Conservation (phyloP, 495 filamentous ascomycete species). For the Staphylotrichum longicolle region DNA sequence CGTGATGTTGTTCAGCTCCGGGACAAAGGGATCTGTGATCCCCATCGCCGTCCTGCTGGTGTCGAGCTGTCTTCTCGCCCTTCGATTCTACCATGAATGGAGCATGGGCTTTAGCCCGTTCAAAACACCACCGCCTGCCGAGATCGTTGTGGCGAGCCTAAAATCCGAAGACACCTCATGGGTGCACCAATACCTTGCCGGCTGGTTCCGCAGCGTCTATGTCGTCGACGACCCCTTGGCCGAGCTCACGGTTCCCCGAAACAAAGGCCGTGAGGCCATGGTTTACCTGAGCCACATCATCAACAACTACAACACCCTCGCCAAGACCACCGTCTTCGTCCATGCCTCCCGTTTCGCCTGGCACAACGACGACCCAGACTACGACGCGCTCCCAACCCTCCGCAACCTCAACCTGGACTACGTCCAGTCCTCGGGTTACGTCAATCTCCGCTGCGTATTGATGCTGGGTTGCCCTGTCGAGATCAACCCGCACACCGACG, state of each 20-base stretch:
- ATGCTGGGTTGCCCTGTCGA: conserved; percentile 59
- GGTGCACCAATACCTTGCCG: conserved; percentile 36
- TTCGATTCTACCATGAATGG: conserved; percentile 15
- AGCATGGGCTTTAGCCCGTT: background rate
- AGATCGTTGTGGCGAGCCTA: conserved; percentile 41
- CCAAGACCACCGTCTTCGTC: conserved; percentile 58
- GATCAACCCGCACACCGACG: conserved; percentile 45
- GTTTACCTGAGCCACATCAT: conserved; percentile 65
- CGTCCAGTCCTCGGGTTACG: conserved; percentile 56
- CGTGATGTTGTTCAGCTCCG: conserved; percentile 5
- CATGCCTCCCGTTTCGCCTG: conserved; percentile 62
- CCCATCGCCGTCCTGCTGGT: conserved; percentile 13
- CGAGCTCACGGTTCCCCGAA: conserved; percentile 45
- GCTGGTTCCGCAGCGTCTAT: conserved; percentile 49
- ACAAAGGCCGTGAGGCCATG: conserved; percentile 65
- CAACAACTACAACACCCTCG: conserved; percentile 60
- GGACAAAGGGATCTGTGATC: conserved; percentile 6
- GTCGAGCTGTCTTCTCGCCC: conserved; percentile 15
- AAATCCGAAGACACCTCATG: conserved; percentile 37
- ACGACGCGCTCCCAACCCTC: conserved; percentile 49
- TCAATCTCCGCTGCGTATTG: conserved; percentile 66
- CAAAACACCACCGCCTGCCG: conserved; percentile 19
- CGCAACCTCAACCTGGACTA: conserved; percentile 55
- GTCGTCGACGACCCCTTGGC: conserved; percentile 45
- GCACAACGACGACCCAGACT: conserved; percentile 60